Base-by-base conservation (phyloP, 495 filamentous ascomycete genomes). In the Elasticomyces elasticus region DNA sequence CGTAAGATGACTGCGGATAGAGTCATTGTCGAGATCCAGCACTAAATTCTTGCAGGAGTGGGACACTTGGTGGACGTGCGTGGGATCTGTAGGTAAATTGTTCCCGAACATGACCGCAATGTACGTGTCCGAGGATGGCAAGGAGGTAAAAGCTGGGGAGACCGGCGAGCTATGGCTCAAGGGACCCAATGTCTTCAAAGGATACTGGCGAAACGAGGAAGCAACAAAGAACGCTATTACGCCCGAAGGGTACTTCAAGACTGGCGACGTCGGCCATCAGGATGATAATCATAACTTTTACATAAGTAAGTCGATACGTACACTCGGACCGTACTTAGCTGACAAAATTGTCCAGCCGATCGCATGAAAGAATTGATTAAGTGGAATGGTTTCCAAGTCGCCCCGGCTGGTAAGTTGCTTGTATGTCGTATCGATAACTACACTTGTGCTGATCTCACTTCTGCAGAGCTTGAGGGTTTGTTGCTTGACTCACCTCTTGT, bases 31-130 rank as follows among this genome's bases (percentile, higher is more conserved):
- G 19, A 35, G 28, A 51, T 51, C 20, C 19, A 26, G 27, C 70
- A 33, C 48, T 51, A 40, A 51, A 30, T 25, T 20, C 24, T 12
- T 19, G 5, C 80, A 89, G 68, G 74, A 72, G 10, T 85, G 89
- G 79, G 77, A 81, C 37, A 80, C 85, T 40, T 97, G 92, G 92
- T 72, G 76, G 46, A 78, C 73, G 15, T 77, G 75, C 30, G 81
- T 94, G 61, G 92, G 92, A 24, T 82, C 84, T 5, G 88, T 91
- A 1, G 92, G 92, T 0, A 79, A 76, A 20, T 70, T 97, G 41
- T 70, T 92, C 24, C 85, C 89, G 0, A 89, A 89, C 62, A 82
- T 89, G 72, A 79, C 80, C 27, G 87, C 88, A 24, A 94, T 87
- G 72, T 87, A 90, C 67, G 84, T 89, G 69, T 61, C 57, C 20